A percentile compares a stretch with the other conserved stretches of the same genome.
These are phyloP conservation scores for Sphaerulina vaccinii DNA, from an alignment of 2,329 filamentous ascomycete species.

Conservation along the genomic window DNA sequence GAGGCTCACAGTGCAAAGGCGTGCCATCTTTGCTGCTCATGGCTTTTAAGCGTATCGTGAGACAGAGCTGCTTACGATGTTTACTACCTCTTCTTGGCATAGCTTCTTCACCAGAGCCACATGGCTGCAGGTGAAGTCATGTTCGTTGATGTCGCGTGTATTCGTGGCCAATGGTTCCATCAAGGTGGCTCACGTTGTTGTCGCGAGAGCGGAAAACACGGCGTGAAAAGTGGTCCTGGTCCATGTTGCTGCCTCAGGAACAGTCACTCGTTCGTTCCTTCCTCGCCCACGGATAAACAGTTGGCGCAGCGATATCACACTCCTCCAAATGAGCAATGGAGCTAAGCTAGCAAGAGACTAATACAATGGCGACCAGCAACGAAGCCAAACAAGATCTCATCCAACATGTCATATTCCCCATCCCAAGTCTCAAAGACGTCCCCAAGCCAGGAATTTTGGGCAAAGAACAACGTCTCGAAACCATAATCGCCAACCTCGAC, in stretches of 20 bases:
- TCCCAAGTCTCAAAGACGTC: conserved; percentile 19
- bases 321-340: background rate
- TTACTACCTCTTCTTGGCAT: background rate
- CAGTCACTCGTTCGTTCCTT: no score
- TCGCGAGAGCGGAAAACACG: background rate
- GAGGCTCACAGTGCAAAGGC: background rate
- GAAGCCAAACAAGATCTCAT: conserved; percentile 11
- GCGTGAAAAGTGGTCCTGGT: background rate
- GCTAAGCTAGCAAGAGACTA: background rate
- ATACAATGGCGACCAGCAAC: background rate
- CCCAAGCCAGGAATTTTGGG: conserved; percentile 13
- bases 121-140: background rate
- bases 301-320: background rate
- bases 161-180: conserved; percentile 9
- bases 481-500: conserved; percentile 30
- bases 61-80: background rate
- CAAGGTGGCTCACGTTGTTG: conserved; percentile 6
- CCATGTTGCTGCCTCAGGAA: no score
- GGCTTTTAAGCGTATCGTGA: conserved; percentile 8
- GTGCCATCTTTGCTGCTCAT: conserved; percentile 6
- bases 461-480: conserved; percentile 23
- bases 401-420: conserved; percentile 23
- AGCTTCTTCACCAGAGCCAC: background rate
- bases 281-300: background rate
- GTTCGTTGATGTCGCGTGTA: background rate